A percentile compares a stretch with the other conserved stretches of the same genome.
phyloP scores from a whole-genome alignment of 192 early-diverging fungal species.

The Umbelopsis sp. region DNA sequence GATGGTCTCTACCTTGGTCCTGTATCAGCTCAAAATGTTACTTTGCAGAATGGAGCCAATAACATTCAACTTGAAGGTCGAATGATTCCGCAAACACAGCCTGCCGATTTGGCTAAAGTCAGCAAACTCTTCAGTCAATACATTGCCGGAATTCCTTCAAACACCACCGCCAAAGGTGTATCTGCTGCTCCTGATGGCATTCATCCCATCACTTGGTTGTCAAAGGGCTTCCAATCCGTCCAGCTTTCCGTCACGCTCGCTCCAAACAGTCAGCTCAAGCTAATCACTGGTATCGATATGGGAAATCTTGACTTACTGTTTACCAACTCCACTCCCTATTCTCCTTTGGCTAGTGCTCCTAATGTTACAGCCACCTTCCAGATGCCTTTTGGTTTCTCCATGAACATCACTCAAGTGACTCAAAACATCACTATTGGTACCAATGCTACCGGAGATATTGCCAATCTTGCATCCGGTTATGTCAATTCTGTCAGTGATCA shows the following conservation, averaged over 20 bases:
- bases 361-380: constrained; percentile 49
- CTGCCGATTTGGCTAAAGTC: constrained; percentile 45
- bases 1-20: constrained; percentile 47
- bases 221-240: constrained; percentile 51
- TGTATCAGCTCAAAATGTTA: constrained; percentile 45
- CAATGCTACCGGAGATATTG: constrained; percentile 24
- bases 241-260: constrained; percentile 52
- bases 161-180: constrained; percentile 51
- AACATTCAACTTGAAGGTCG: constrained; percentile 55
- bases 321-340: constrained; percentile 44
- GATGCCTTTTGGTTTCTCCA: constrained; percentile 64
- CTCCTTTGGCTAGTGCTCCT: constrained; percentile 47
- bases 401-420: constrained; percentile 57
- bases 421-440: constrained; percentile 52
- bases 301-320: constrained; percentile 59
- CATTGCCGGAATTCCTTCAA: constrained; percentile 47
- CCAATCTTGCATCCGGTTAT: constrained; percentile 27
- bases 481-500: constrained; percentile 41
- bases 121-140: constrained; percentile 56
- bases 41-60: constrained; percentile 39
- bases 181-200: constrained; percentile 52
- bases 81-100: constrained; percentile 50
- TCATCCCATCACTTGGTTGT: constrained; percentile 51
- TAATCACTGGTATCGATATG: constrained; percentile 55
- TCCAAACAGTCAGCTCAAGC: constrained; percentile 39